Evolutionary conservation across 352 stramenopile genomes (phyloP), one percentile per base, ranked within the genome.

Genomic region (Phytophthora hybrid): DNA sequence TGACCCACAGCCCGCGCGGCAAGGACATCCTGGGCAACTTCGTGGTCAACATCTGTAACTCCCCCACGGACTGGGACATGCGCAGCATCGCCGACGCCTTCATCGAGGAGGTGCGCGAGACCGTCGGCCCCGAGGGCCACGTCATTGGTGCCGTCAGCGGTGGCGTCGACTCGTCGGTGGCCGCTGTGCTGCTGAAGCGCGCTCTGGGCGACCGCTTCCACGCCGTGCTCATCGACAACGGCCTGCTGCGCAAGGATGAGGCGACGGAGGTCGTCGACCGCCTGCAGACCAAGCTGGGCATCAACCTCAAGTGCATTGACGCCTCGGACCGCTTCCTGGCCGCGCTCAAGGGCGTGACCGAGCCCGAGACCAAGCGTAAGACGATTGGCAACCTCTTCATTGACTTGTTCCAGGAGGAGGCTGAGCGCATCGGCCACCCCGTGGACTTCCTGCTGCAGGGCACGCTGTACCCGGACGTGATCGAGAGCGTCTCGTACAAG

Each of bases 211-310:
- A 99, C 83, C 89, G 97, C 47, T 99, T 99, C 82, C 98, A 99
- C 87, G 98, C 98, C n/a, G 94, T 99, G 41, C 84, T 99, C 53
- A 99, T 99, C n/a, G 98, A 99, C 89, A 99, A 99, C 79, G 98
- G 98, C 0, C 97, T 98, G 49, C 80, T 99, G 58, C 90, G 98
- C 52, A 91, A 98, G 80, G 93, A 99, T 78, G 98, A 99, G 82
- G 90, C 97, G 21, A 77, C 73, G 0, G 92, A 98, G 57, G 96
- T 99, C 49, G 82, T 98, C 10, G 84, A 97, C 7, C 91, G 94
- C 46, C 80, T 98, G 41, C 80, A 93, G 74, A 93, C 90, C 47
- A 94, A 97, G 72, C 80, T 98, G 10, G 89, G 89, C 69, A 99
- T 99, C 72, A 99, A 99, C 87, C 87, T 99, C 31, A 92, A 97